Conservation (phyloP, 805 yeast species). For the Saccharomycopsis sp. region DNA sequence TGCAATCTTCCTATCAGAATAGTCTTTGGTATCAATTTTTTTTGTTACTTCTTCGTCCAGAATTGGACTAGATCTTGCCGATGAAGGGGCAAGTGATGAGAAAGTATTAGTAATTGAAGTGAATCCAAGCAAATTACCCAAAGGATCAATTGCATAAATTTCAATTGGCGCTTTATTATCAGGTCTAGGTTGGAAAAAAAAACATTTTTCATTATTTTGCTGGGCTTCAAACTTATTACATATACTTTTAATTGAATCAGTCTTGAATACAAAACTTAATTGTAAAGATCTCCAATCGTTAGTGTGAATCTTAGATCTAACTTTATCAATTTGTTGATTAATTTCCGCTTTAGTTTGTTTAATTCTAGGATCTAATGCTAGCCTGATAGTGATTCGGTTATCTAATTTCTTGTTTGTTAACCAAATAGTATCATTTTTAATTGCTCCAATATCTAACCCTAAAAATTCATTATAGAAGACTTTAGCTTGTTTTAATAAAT, state of each 20-base stretch:
- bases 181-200: slow-evolving; percentile 54
- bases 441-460: slow-evolving; percentile 27
- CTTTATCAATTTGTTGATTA: slow-evolving; percentile 21
- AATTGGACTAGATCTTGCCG: not conserved
- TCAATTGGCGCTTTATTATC: slow-evolving; percentile 69
- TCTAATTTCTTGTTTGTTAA: slow-evolving; percentile 20
- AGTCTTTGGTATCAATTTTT: not conserved
- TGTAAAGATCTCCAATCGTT: slow-evolving; percentile 47
- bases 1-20: slow-evolving; percentile 45
- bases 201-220: slow-evolving; percentile 3
- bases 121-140: slow-evolving; percentile 78
- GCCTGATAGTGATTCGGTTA: slow-evolving; percentile 25
- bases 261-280: slow-evolving; percentile 33
- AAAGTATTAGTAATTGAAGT: slow-evolving; percentile 54
- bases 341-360: slow-evolving; percentile 24
- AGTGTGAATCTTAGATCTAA: slow-evolving; percentile 26
- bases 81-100: slow-evolving; percentile 37
- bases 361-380: slow-evolving; percentile 23
- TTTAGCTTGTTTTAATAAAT: slow-evolving; percentile 39
- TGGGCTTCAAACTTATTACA: slow-evolving; percentile 27
- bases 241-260: slow-evolving; percentile 26
- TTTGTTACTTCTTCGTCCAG: not conserved
- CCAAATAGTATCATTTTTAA: slow-evolving; percentile 25
- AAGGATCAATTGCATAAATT: slow-evolving; percentile 72
- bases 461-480: slow-evolving; percentile 50